Evolutionary conservation across 2,329 filamentous ascomycete species (phyloP), one percentile per base, ranked within the genome.

Genomic region (Diaporthe aspalathi): DNA sequence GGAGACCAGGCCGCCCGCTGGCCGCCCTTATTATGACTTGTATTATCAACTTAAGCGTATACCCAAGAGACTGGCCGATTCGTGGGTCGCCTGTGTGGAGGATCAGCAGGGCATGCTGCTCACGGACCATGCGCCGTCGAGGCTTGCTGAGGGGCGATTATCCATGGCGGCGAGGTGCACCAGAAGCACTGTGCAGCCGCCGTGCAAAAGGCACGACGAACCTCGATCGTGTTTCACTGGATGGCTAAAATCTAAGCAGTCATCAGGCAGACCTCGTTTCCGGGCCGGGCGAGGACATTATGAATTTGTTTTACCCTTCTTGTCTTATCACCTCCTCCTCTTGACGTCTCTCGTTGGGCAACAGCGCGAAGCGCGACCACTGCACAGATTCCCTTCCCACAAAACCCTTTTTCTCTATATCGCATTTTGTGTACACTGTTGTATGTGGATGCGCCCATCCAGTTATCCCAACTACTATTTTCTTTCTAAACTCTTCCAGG

Each of bases 1-100:
- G 45, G 47, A 67, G 40, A 53, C 62, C 50, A 38, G 47, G 49
- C 38, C 54, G n/a, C 43, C 40, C 40, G 20, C 32, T 45, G 63
- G 63, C 68, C 50, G 54, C 52, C n/a, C 65, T 69, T 27, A 45
- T 65, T 29, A 69, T 47, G 65, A 73, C n/a, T 60, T 69, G 66
- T 68, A 68, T 73, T 68, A 65, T 68, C 65, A 69, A 49, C 56
- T 68, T 54, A 50, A 68, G 66, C 69, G 70, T 73, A 73, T 73
- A 73, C 72, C 72, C 72, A 71, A 67, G 49, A 62, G 53, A 50
- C 43, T 49, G 69, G 66, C 66, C 43, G 57, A 63, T 56, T 47
- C 47, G 52, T 65, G 50, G 22, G 54, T 63, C 62, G 65, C 50
- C 45, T 71, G 45, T 49, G 45, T 32, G 57, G 35, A 49, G 24